Evolutionary conservation across 805 yeast genomes (phyloP).

Genomic region (Candida silvatica): DNA sequence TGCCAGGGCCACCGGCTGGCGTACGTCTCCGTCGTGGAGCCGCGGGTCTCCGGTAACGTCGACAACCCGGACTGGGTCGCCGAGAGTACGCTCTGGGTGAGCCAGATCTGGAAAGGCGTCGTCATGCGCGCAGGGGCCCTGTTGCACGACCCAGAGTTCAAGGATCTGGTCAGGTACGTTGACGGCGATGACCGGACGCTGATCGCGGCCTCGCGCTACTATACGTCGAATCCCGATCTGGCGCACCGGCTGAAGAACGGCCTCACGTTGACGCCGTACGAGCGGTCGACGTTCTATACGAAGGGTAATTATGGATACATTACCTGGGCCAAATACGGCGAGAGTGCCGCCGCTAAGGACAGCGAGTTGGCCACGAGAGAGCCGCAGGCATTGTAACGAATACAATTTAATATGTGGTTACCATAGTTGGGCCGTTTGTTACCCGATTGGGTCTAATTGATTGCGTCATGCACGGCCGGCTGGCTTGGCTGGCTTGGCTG

Average conservation of each 20-base stretch:
- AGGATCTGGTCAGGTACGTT: conserved; percentile 5
- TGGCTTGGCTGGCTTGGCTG: no score
- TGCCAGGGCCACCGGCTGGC: conserved; percentile 12
- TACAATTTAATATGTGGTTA: no score
- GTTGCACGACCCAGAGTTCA: conserved; percentile 17
- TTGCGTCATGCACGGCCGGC: no score
- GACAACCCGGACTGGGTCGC: conserved; percentile 31
- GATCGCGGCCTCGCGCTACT: conserved; percentile 31
- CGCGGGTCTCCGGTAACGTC: conserved; percentile 66
- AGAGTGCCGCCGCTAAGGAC: no score
- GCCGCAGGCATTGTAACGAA: no score
- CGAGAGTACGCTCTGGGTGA: conserved; percentile 8
- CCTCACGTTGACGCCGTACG: conserved; percentile 25
- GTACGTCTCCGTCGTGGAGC: conserved; percentile 36
- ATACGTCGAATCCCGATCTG: conserved; percentile 37
- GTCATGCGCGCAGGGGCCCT: conserved; percentile 14
- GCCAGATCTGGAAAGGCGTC: conserved; percentile 15
- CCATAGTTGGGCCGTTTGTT: no score
- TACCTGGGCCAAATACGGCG: conserved; percentile 6
- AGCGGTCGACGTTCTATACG: conserved; percentile 31
- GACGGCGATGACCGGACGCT: conserved; percentile 31
- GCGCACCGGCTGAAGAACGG: conserved; percentile 28
- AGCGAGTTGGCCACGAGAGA: no score
- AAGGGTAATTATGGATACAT: conserved; percentile 7
- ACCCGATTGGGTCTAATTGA: no score